Evolutionary conservation across 352 stramenopile genomes (phyloP).

Genomic region (Globisporangium megalacanthum): DNA sequence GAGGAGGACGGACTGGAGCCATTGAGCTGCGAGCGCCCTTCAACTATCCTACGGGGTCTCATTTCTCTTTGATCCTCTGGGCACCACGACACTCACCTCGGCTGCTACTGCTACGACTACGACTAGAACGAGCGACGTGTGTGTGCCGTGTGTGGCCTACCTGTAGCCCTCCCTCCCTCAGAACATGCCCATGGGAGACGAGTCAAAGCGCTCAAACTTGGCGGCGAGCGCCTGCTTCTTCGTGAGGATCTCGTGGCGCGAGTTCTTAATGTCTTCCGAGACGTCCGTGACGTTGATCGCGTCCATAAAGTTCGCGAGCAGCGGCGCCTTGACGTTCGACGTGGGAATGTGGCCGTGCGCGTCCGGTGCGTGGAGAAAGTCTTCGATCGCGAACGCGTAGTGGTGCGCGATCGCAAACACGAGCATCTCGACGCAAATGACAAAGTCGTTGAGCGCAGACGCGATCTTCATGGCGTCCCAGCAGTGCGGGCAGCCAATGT

Average conservation of each 20-base stretch:
- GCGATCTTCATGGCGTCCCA: constrained; percentile 84
- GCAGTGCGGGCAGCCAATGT: constrained; percentile 79
- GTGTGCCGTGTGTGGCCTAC: too few species aligned
- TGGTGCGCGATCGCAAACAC: constrained; percentile 90
- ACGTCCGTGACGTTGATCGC: constrained; percentile 89
- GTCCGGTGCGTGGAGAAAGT: constrained; percentile 60
- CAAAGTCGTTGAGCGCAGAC: constrained; percentile 90
- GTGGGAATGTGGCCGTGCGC: constrained; percentile 36
- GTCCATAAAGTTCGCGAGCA: constrained; percentile 87
- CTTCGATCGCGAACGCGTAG: constrained; percentile 90
- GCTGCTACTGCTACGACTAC: too few species aligned
- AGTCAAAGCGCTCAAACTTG: constrained; percentile 77
- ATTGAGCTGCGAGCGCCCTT: too few species aligned
- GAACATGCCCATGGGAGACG: constrained; percentile 60
- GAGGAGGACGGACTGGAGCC: too few species aligned
- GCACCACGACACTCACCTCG: too few species aligned
- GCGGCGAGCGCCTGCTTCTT: constrained; percentile 86
- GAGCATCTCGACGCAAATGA: constrained; percentile 95
- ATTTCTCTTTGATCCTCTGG: too few species aligned
- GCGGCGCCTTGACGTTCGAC: constrained; percentile 79
- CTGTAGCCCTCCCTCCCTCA: constrained; percentile 13
- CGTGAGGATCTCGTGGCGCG: constrained; percentile 81
- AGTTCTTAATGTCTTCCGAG: constrained; percentile 80
- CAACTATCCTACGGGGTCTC: too few species aligned
- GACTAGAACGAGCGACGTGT: too few species aligned